Evolutionary conservation across 176 grass and related monocot species (phyloP).

Genomic region (Oryza meridionalis): DNA sequence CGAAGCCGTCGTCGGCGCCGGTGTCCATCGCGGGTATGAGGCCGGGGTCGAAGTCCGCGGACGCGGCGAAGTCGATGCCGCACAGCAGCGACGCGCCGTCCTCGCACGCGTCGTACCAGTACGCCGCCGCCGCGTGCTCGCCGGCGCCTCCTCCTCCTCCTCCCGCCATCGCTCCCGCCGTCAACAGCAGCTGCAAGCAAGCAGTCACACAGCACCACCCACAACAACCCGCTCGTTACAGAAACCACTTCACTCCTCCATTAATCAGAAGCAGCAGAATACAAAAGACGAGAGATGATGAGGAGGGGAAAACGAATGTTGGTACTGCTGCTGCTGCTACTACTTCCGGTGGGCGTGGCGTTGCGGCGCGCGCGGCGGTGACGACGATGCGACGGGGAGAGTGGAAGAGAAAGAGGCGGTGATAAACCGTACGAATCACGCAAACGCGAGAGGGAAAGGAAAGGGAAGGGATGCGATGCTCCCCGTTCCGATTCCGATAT

Average conservation of each 20-base stretch:
- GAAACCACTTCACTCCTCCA: not conserved
- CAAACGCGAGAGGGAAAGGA: slow-evolving; percentile 29
- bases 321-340: slow-evolving; percentile 34
- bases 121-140: slow-evolving; percentile 51
- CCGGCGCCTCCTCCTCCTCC: slow-evolving; percentile 38
- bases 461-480: slow-evolving; percentile 34
- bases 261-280: not conserved
- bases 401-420: slow-evolving; percentile 82
- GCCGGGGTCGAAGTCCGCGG: slow-evolving; percentile 70
- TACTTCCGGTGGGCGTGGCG: not conserved
- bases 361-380: not conserved
- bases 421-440: slow-evolving; percentile 98
- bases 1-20: slow-evolving; percentile 72
- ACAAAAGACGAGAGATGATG: not conserved
- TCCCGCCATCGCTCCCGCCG: slow-evolving; percentile 37
- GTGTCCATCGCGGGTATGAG: slow-evolving; percentile 60
- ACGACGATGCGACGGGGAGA: slow-evolving; percentile 42
- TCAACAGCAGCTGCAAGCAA: slow-evolving; percentile 23
- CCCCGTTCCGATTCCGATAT: slow-evolving; percentile 47
- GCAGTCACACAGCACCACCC: not conserved
- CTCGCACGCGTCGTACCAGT: slow-evolving; percentile 97
- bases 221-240: slow-evolving; percentile 22
- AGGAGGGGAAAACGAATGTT: slow-evolving; percentile 47
- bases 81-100: slow-evolving; percentile 60
- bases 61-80: slow-evolving; percentile 72